phyloP scores from a whole-genome alignment of 1,284 basidiomycete genomes.

The Ganoderma sp. region DNA sequence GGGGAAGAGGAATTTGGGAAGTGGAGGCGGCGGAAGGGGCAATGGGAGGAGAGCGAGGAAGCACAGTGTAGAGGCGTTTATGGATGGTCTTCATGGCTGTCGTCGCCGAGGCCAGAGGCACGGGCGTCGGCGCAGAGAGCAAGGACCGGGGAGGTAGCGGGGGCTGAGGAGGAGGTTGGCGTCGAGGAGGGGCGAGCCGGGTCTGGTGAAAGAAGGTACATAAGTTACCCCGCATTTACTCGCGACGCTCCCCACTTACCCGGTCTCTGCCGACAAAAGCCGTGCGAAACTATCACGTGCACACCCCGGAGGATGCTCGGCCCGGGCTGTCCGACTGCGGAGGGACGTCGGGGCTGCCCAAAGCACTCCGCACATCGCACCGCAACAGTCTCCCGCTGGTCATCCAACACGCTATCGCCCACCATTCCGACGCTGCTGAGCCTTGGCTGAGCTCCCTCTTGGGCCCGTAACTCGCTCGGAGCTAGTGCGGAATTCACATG shows the following conservation, averaged over 20 bases:
- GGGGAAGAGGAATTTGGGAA: conserved; percentile 43
- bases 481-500: conserved; percentile 10
- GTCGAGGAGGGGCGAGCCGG: conserved; percentile 10
- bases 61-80: conserved; percentile 56
- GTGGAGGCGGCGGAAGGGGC: conserved; percentile 32
- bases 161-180: conserved; percentile 6
- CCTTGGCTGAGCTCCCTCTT: neutral
- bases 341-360: neutral
- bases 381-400: neutral
- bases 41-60: conserved; percentile 45
- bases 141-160: neutral
- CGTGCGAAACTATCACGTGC: conserved; percentile 19
- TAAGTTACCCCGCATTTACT: conserved; percentile 6
- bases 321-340: neutral
- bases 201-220: neutral
- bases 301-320: neutral
- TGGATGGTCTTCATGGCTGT: conserved; percentile 56
- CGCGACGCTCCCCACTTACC: conserved; percentile 8
- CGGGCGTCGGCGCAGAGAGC: conserved; percentile 6
- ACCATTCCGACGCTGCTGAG: neutral
- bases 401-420: neutral
- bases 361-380: neutral
- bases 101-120: conserved; percentile 12
- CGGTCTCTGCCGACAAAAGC: conserved; percentile 24
- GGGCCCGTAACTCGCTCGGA: neutral